These are phyloP conservation scores for Cryphonectria parasitica DNA, from an alignment of 2,329 filamentous ascomycete genomes.

Conservation along the genomic window DNA sequence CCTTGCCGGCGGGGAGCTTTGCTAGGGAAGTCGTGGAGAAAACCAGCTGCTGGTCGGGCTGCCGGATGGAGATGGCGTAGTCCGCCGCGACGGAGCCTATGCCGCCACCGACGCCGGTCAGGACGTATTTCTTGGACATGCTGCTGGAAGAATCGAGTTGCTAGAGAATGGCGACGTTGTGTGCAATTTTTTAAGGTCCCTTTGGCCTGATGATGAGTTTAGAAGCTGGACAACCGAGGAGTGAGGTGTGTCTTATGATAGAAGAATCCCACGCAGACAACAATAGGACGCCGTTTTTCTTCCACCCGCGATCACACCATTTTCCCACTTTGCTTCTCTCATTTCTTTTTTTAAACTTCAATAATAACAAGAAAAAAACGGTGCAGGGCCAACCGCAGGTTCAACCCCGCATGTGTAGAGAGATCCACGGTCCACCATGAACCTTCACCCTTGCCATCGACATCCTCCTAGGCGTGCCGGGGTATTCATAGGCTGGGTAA, in stretches of 20 bases:
- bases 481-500: background rate
- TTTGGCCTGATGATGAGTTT: background rate
- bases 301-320: background rate
- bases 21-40: conserved; percentile 24
- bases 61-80: conserved; percentile 26
- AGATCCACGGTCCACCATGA: conserved; percentile 8
- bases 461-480: background rate
- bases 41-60: conserved; percentile 30
- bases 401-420: background rate
- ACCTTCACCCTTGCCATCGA: background rate
- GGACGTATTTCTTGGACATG: conserved; percentile 31
- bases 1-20: conserved; percentile 19
- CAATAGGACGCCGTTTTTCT: background rate
- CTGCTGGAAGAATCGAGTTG: background rate
- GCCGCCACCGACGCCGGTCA: conserved; percentile 30
- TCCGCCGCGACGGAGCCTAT: conserved; percentile 29
- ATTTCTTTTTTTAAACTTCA: background rate
- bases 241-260: background rate
- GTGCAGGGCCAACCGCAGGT: background rate
- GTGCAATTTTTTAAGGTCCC: background rate
- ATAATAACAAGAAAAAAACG: background rate
- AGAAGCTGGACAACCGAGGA: background rate
- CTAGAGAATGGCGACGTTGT: background rate
- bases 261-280: background rate
- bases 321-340: background rate